A percentile compares a stretch with the other conserved stretches of the same genome.
Evolutionary conservation across 2,329 filamentous ascomycete genomes (phyloP).

Genomic region (Grosmannia penicillata): DNA sequence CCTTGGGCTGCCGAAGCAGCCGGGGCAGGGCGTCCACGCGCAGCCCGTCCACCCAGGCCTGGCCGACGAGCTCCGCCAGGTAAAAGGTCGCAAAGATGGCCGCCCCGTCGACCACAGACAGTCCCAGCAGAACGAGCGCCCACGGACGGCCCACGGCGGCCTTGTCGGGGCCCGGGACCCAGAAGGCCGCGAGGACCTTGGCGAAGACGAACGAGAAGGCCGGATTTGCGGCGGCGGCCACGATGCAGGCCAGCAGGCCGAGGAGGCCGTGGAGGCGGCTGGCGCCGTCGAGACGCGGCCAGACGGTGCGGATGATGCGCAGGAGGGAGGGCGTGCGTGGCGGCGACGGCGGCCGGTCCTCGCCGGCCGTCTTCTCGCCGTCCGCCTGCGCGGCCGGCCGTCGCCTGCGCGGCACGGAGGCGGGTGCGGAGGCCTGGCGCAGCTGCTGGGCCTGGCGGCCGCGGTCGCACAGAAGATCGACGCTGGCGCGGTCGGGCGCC

Average conservation of each 20-base stretch:
- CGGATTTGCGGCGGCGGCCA: slow-evolving; percentile 49
- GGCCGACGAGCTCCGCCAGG: slow-evolving; percentile 54
- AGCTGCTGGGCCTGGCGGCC: slow-evolving; percentile 4
- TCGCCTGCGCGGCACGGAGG: too few species aligned
- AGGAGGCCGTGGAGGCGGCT: slow-evolving; percentile 40
- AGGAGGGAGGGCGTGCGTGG: neutral
- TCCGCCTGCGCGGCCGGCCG: neutral
- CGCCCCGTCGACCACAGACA: slow-evolving; percentile 52
- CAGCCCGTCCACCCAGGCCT: slow-evolving; percentile 62
- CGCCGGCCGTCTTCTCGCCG: neutral
- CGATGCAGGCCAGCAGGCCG: slow-evolving; percentile 45
- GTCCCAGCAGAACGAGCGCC: slow-evolving; percentile 52
- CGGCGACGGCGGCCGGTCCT: neutral
- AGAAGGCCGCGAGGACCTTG: slow-evolving; percentile 57
- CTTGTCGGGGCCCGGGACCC: slow-evolving; percentile 25
- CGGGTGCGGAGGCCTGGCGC: too few species aligned
- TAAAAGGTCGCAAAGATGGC: slow-evolving; percentile 54
- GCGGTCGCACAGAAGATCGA: slow-evolving; percentile 5
- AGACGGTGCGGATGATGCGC: slow-evolving; percentile 35
- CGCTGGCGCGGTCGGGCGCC: neutral
- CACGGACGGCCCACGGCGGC: slow-evolving; percentile 42
- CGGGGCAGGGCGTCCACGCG: slow-evolving; percentile 52
- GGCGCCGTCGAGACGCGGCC: slow-evolving; percentile 42
- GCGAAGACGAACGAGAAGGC: slow-evolving; percentile 65
- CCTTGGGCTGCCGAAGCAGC: slow-evolving; percentile 59